Percentiles rank a stretch among this genome's conserved stretches.
Evolutionary conservation across 1,284 basidiomycete genomes (phyloP).

Genomic region (Ceratobasidium sp.): DNA sequence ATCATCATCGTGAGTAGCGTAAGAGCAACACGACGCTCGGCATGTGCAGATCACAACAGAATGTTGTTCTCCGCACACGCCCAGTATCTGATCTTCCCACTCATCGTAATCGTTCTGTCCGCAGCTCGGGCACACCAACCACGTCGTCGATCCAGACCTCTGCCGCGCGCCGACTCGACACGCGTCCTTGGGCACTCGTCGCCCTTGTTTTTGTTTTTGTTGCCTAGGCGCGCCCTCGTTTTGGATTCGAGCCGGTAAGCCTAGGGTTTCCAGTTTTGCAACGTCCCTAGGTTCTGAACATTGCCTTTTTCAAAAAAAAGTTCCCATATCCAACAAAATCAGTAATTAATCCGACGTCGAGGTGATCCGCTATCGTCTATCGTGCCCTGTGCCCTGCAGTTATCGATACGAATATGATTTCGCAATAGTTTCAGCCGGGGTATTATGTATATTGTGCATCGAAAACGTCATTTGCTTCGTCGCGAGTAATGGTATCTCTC

Average conservation of each 20-base stretch:
- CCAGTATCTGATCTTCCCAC: constrained; percentile 26
- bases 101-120: constrained; percentile 5
- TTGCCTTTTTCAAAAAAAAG: constrained; percentile 30
- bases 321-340: constrained; percentile 27
- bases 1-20: constrained; percentile 31
- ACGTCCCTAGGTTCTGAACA: constrained; percentile 22
- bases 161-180: constrained; percentile 15
- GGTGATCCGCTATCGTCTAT: constrained; percentile 28
- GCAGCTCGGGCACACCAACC: background rate
- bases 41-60: background rate
- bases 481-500: constrained; percentile 3
- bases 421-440: constrained; percentile 12
- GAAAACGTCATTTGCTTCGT: constrained; percentile 14
- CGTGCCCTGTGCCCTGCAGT: constrained; percentile 16
- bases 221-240: background rate
- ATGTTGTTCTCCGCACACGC: background rate
- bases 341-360: constrained; percentile 16
- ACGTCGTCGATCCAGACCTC: constrained; percentile 19
- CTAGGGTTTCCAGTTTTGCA: constrained; percentile 8
- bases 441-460: constrained; percentile 17
- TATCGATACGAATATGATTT: constrained; percentile 25
- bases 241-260: background rate
- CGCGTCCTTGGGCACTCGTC: background rate
- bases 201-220: constrained; percentile 19
- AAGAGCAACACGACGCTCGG: background rate